A percentile compares a stretch with the other conserved stretches of the same genome.
Evolutionary conservation across 257 asterid genomes (phyloP).

Genomic region (Perilla frutescens): DNA sequence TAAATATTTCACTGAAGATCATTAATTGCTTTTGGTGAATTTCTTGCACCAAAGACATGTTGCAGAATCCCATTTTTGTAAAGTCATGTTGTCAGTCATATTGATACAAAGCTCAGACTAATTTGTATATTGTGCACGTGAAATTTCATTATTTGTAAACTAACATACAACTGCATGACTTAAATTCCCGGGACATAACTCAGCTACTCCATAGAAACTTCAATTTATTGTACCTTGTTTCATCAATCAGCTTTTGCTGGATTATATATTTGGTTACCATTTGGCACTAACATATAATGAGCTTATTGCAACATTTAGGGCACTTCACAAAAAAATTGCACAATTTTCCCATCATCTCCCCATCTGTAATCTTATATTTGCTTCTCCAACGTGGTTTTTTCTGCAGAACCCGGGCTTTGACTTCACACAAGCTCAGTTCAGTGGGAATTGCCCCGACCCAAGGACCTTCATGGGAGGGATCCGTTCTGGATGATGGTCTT

Average conservation of each 20-base stretch:
- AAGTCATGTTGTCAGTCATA: background rate
- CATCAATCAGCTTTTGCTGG: background rate
- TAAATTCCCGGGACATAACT: too few species aligned
- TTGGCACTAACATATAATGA: background rate
- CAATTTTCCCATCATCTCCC: background rate
- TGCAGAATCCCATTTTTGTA: background rate
- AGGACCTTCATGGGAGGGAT: slow-evolving; percentile 88
- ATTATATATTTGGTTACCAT: background rate
- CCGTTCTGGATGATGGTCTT: slow-evolving; percentile 46
- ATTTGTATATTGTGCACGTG: background rate
- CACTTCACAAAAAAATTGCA: background rate
- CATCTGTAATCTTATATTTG: background rate
- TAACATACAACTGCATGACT: too few species aligned
- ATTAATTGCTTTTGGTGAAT: background rate
- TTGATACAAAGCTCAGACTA: background rate
- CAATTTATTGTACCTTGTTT: background rate
- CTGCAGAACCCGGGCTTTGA: slow-evolving; percentile 88
- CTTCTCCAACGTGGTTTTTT: slow-evolving; percentile 6
- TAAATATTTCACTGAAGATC: background rate
- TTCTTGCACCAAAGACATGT: too few species aligned
- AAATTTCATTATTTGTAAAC: too few species aligned
- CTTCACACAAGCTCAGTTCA: slow-evolving; percentile 89
- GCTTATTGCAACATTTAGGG: slow-evolving; percentile 1
- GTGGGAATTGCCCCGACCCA: slow-evolving; percentile 83
- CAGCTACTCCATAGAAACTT: background rate